phyloP scores from a whole-genome alignment of 352 stramenopile species.

The Phytophthora fragariaefolia region DNA sequence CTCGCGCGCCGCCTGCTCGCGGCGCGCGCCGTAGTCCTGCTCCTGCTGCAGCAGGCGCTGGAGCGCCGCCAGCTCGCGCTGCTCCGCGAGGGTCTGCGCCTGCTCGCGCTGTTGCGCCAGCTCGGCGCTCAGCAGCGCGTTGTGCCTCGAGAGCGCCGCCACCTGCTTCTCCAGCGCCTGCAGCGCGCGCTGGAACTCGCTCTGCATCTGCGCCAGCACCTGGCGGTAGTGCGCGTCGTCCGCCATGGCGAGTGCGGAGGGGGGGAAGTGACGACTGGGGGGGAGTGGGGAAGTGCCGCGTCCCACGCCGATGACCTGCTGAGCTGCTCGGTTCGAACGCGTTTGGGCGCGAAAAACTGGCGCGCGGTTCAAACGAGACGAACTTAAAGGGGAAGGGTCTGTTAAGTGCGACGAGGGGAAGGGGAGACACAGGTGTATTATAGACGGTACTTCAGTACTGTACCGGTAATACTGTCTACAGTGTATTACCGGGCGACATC shows the following conservation, averaged over 20 bases:
- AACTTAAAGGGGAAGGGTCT: no score
- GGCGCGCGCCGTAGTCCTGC: slow-evolving; percentile 50
- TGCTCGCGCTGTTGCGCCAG: slow-evolving; percentile 32
- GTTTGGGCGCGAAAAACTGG: slow-evolving; percentile 26
- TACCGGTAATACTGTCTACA: no score
- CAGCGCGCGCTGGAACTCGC: slow-evolving; percentile 61
- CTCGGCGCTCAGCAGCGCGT: slow-evolving; percentile 48
- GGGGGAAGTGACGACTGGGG: background rate
- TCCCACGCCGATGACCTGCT: slow-evolving; percentile 13
- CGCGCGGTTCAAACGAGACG: background rate
- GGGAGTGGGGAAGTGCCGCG: slow-evolving; percentile 7
- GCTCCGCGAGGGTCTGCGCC: slow-evolving; percentile 23
- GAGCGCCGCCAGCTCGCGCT: slow-evolving; percentile 48
- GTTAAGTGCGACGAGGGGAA: no score
- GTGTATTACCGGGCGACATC: no score
- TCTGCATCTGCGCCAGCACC: slow-evolving; percentile 64
- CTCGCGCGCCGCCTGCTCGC: slow-evolving; percentile 25
- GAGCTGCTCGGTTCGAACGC: slow-evolving; percentile 1
- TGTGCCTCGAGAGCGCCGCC: slow-evolving; percentile 51
- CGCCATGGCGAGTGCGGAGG: slow-evolving; percentile 14
- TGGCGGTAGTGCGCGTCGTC: slow-evolving; percentile 55
- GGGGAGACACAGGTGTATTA: no score
- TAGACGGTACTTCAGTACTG: no score
- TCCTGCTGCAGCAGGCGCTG: slow-evolving; percentile 57
- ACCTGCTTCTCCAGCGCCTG: slow-evolving; percentile 67